A percentile compares a stretch with the other conserved stretches of the same genome.
phyloP scores from a whole-genome alignment of 768 basidiomycete genomes.

The Neoboletus brunneissimus region DNA sequence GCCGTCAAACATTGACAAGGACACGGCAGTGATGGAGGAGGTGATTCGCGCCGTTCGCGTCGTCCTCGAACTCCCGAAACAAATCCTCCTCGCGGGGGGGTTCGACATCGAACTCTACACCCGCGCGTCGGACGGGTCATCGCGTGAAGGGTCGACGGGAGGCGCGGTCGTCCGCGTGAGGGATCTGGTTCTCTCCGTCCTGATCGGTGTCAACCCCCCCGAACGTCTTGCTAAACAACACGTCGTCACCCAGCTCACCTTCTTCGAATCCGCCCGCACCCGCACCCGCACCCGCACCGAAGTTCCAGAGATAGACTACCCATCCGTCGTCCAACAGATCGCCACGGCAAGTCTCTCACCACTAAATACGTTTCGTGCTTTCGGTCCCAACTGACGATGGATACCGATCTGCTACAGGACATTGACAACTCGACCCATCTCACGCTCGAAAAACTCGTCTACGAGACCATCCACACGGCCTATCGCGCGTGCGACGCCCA shows the following conservation, averaged over 20 bases:
- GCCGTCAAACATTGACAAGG: not conserved
- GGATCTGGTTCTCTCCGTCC: constrained; percentile 47
- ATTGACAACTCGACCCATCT: constrained; percentile 14
- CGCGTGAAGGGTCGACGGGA: not conserved
- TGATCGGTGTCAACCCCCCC: constrained; percentile 72
- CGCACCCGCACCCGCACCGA: not conserved
- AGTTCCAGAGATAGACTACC: constrained; percentile 34
- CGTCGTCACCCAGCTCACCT: constrained; percentile 52
- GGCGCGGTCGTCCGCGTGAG: constrained; percentile 39
- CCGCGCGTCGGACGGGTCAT: constrained; percentile 1
- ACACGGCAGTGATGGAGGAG: not conserved
- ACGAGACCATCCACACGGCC: constrained; percentile 49
- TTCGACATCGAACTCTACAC: constrained; percentile 44
- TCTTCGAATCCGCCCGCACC: constrained; percentile 32
- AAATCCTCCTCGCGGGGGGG: constrained; percentile 47
- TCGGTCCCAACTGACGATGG: not conserved
- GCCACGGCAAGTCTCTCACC: constrained; percentile 11
- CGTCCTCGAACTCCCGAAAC: constrained; percentile 43
- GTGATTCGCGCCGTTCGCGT: constrained; percentile 37
- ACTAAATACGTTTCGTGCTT: no score
- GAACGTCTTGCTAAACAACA: constrained; percentile 65
- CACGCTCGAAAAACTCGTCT: constrained; percentile 23
- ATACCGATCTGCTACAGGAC: constrained; percentile 3
- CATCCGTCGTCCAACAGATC: constrained; percentile 35
- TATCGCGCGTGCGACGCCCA: constrained; percentile 58